Conservation (phyloP, 208 protist genomes). For the Acanthamoeba royreba region DNA sequence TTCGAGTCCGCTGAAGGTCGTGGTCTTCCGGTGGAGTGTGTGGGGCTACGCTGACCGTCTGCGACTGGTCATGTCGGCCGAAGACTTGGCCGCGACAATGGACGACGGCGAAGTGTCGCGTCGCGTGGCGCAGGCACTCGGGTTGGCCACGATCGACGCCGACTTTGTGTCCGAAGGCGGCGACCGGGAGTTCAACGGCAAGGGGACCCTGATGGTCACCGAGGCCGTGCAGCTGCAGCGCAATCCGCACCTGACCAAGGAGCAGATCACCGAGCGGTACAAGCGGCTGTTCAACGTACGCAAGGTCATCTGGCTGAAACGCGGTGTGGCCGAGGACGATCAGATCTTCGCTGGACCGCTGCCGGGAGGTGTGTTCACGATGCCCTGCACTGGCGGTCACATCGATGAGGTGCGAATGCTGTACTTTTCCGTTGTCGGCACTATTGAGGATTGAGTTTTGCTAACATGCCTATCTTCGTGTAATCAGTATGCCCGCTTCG, state of each 20-base stretch:
- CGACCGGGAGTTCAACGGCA: slow-evolving; percentile 64
- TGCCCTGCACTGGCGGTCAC: slow-evolving; percentile 56
- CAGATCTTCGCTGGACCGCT: slow-evolving; percentile 37
- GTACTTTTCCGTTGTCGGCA: neutral
- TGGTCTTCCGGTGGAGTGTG: neutral
- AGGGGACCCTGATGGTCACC: slow-evolving; percentile 58
- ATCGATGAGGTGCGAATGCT: slow-evolving; percentile 54
- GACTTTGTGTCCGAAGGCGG: slow-evolving; percentile 62
- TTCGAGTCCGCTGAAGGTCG: neutral
- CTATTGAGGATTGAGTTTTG: neutral
- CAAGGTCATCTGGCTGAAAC: slow-evolving; percentile 62
- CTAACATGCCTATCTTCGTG: neutral
- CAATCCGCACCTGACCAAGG: slow-evolving; percentile 30
- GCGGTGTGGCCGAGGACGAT: slow-evolving; percentile 58
- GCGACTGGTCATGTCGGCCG: neutral
- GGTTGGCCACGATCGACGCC: neutral
- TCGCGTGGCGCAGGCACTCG: neutral
- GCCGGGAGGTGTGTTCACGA: neutral
- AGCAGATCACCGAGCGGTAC: slow-evolving; percentile 41
- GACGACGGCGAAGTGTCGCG: neutral
- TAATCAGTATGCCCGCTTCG: slow-evolving; percentile 49
- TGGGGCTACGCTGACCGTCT: neutral
- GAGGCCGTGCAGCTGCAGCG: slow-evolving; percentile 62
- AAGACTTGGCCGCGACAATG: neutral
- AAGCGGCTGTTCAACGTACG: slow-evolving; percentile 43